phyloP scores from a whole-genome alignment of 257 asterid species.

The Capsicum chinense region DNA sequence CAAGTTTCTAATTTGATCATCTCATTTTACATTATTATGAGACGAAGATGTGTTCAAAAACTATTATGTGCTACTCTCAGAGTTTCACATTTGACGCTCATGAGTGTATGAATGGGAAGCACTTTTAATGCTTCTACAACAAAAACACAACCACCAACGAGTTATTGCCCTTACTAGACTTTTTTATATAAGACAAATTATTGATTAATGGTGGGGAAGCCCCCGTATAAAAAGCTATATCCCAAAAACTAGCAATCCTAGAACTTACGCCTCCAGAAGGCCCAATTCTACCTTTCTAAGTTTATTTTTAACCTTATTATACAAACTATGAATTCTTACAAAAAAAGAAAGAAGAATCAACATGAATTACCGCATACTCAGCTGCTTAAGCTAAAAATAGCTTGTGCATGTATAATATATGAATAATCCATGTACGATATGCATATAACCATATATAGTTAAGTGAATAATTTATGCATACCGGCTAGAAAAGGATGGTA shows the following conservation, averaged over 20 bases:
- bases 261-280: too few relatives aligned
- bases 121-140: slow-evolving; percentile 10
- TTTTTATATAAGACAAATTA: background rate
- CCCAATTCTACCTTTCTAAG: background rate
- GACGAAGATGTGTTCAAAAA: background rate
- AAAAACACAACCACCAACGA: background rate
- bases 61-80: background rate
- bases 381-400: background rate
- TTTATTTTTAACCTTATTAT: background rate
- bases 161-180: background rate
- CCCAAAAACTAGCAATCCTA: background rate
- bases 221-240: background rate
- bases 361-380: background rate
- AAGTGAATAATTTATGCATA: background rate
- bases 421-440: background rate
- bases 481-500: background rate
- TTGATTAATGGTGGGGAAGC: background rate
- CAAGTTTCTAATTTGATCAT: background rate
- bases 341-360: background rate
- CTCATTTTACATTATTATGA: background rate
- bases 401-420: background rate
- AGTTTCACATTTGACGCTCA: background rate
- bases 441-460: background rate
- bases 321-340: background rate
- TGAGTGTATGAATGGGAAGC: background rate